Percentiles rank a stretch among this genome's conserved stretches.
Evolutionary conservation across 2,329 filamentous ascomycete species (phyloP).

Genomic region (Pezicula radicicola): DNA sequence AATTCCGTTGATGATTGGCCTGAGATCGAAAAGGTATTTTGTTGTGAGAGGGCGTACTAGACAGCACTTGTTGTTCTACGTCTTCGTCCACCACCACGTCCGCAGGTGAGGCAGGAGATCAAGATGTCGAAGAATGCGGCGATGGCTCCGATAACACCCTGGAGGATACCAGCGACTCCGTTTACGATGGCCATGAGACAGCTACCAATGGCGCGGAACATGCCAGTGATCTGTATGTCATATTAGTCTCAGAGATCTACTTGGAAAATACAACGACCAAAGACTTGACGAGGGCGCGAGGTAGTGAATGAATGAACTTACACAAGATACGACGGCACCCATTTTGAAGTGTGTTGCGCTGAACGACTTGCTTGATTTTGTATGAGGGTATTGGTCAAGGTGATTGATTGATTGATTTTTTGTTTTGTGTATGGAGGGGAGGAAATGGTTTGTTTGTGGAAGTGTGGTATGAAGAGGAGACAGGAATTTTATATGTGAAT

Average conservation of each 20-base stretch:
- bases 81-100: slow-evolving; percentile 25
- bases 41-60: slow-evolving; percentile 7
- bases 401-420: slow-evolving; percentile 1
- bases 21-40: neutral
- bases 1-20: neutral
- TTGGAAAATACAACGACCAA: slow-evolving; percentile 6
- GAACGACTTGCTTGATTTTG: slow-evolving; percentile 9
- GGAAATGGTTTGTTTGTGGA: neutral
- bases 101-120: slow-evolving; percentile 33
- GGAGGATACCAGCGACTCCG: slow-evolving; percentile 41
- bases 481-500: neutral
- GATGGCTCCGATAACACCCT: slow-evolving; percentile 28
- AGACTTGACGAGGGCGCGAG: neutral
- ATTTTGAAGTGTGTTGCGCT: slow-evolving; percentile 24
- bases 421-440: slow-evolving; percentile 5
- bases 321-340: slow-evolving; percentile 33
- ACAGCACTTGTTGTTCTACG: slow-evolving; percentile 14
- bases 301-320: slow-evolving; percentile 17
- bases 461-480: neutral
- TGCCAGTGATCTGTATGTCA: slow-evolving; percentile 20
- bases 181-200: slow-evolving; percentile 48
- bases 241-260: neutral
- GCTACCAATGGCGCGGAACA: slow-evolving; percentile 29
- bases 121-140: slow-evolving; percentile 31
- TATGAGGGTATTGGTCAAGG: slow-evolving; percentile 1